A percentile compares a stretch with the other conserved stretches of the same genome.
These are phyloP conservation scores for Leccinum rimulosum DNA, from an alignment of 768 basidiomycete genomes.

Conservation along the genomic window DNA sequence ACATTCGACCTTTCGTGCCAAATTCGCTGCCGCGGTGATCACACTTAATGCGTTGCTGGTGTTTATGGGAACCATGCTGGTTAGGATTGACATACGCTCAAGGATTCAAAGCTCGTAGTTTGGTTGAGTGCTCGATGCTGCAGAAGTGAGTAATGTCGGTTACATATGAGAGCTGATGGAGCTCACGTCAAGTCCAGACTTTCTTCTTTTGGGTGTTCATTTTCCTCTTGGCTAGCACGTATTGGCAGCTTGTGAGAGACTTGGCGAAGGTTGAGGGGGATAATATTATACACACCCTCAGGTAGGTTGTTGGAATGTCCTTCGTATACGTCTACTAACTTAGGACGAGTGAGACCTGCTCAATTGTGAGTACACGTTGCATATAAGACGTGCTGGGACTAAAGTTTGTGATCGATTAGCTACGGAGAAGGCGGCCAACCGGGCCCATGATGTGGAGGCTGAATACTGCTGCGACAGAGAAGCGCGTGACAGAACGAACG, in stretches of 20 bases:
- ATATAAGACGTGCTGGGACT: background rate
- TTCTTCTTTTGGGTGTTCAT: conserved; percentile 91
- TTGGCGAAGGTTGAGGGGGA: conserved; percentile 55
- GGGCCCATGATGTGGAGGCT: conserved; percentile 51
- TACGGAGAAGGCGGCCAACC: conserved; percentile 57
- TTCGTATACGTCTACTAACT: too few species aligned
- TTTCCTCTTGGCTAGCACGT: conserved; percentile 88
- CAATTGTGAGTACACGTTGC: conserved; percentile 42
- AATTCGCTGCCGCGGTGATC: conserved; percentile 91
- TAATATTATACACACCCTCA: too few species aligned
- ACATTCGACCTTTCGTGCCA: conserved; percentile 84
- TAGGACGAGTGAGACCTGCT: conserved; percentile 42
- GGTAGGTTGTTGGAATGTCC: too few species aligned
- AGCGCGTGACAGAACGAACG: conserved; percentile 45
- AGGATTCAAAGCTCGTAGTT: conserved; percentile 85
- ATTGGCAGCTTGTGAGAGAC: conserved; percentile 88
- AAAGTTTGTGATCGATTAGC: conserved; percentile 35
- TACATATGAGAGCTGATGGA: background rate
- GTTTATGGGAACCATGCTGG: conserved; percentile 52
- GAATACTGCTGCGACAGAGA: conserved; percentile 38
- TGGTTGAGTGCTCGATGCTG: conserved; percentile 90
- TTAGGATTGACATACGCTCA: conserved; percentile 76
- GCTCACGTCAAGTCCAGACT: conserved; percentile 49
- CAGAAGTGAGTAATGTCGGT: conserved; percentile 64
- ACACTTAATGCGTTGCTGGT: conserved; percentile 90